Evolutionary conservation across 2,329 filamentous ascomycete species (phyloP).

Genomic region (Ascomycota sp.): DNA sequence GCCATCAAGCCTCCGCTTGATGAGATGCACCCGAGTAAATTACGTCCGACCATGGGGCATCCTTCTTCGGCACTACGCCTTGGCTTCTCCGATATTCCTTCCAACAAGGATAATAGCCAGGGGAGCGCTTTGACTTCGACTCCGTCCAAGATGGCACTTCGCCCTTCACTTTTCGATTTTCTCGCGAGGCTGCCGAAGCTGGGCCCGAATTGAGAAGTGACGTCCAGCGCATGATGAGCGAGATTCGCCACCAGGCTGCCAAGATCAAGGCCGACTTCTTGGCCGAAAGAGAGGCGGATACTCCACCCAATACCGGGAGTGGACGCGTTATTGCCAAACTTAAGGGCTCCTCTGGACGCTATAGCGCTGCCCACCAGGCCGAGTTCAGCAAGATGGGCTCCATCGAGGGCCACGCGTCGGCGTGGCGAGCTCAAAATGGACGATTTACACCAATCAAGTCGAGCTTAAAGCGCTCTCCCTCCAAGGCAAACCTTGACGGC

Average conservation of each 20-base stretch:
- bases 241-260: slow-evolving; percentile 50
- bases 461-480: slow-evolving; percentile 19
- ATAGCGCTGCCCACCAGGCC: slow-evolving; percentile 67
- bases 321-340: slow-evolving; percentile 59
- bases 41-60: slow-evolving; percentile 54
- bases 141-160: slow-evolving; percentile 40
- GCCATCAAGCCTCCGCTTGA: slow-evolving; percentile 49
- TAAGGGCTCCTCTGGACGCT: slow-evolving; percentile 59
- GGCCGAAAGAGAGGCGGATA: slow-evolving; percentile 33
- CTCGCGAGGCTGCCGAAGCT: slow-evolving; percentile 26
- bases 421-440: slow-evolving; percentile 41
- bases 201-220: slow-evolving; percentile 42
- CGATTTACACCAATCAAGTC: slow-evolving; percentile 27
- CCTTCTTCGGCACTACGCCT: slow-evolving; percentile 64
- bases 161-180: slow-evolving; percentile 50
- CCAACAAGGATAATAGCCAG: slow-evolving; percentile 22
- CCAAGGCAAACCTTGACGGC: slow-evolving; percentile 22
- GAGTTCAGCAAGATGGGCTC: slow-evolving; percentile 97
- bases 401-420: slow-evolving; percentile 68
- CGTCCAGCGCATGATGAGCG: slow-evolving; percentile 39
- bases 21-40: slow-evolving; percentile 84
- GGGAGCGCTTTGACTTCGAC: slow-evolving; percentile 28
- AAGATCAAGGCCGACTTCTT: slow-evolving; percentile 50
- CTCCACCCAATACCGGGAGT: slow-evolving; percentile 16
- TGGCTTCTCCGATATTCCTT: slow-evolving; percentile 58